These are phyloP conservation scores for Thinopyrum elongatum DNA, from an alignment of 176 grass and related monocot species.

Conservation along the genomic window DNA sequence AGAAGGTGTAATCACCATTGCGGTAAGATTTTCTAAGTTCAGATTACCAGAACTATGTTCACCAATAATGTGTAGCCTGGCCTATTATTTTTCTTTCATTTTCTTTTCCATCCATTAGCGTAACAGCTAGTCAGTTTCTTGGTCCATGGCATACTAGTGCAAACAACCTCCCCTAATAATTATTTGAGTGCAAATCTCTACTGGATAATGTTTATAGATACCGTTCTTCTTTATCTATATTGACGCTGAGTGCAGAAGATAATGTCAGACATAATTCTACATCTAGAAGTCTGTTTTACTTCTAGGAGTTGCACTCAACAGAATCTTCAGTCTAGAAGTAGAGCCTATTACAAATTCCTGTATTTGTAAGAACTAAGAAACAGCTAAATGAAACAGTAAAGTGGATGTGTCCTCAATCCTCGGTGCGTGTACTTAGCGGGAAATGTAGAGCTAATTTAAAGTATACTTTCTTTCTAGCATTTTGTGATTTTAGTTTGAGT, in stretches of 20 bases:
- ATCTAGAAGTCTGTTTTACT: background rate
- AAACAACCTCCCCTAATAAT: background rate
- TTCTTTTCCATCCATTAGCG: background rate
- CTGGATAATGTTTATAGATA: background rate
- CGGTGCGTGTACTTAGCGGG: background rate
- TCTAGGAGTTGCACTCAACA: background rate
- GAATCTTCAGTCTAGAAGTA: background rate
- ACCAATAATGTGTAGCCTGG: background rate
- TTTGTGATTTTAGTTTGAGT: background rate
- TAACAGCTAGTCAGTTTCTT: background rate
- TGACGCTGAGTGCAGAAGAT: background rate
- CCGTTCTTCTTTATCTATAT: background rate
- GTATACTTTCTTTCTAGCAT: background rate
- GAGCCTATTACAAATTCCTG: background rate
- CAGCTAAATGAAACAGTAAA: background rate
- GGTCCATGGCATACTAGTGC: background rate
- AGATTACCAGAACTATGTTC: background rate
- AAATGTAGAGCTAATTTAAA: background rate
- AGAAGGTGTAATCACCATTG: constrained; percentile 96
- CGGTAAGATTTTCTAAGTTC: constrained; percentile 49
- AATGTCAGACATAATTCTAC: background rate
- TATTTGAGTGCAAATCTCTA: background rate
- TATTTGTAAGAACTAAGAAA: background rate
- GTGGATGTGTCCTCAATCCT: background rate
- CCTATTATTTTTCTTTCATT: background rate